Percentiles rank a stretch among this genome's conserved stretches.
These are phyloP conservation scores for Fusarium gaditjirri DNA, from an alignment of 2,329 filamentous ascomycete genomes.

Conservation along the genomic window DNA sequence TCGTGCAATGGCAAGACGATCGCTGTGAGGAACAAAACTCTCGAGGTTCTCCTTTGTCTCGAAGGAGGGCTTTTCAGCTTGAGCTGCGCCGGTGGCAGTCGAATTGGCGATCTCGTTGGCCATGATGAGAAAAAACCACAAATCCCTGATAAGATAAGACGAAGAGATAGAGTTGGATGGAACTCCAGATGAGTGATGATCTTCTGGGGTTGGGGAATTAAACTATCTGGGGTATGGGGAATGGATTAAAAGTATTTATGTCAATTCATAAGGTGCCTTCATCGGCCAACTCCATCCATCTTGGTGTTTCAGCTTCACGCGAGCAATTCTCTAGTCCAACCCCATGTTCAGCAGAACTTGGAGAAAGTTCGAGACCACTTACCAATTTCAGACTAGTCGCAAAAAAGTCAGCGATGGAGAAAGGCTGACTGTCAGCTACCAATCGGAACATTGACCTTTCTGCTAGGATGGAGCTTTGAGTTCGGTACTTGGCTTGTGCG, in stretches of 20 bases:
- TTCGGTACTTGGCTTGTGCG: slow-evolving; percentile 2
- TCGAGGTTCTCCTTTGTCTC: slow-evolving; percentile 4
- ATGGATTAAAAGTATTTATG: slow-evolving; percentile 10
- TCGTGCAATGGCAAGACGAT: background rate
- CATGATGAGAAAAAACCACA: background rate
- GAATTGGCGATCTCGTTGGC: slow-evolving; percentile 12
- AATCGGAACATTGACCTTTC: background rate
- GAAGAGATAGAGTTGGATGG: background rate
- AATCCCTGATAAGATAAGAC: background rate
- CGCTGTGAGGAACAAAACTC: background rate
- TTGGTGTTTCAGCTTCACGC: background rate
- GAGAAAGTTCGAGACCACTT: slow-evolving; percentile 1
- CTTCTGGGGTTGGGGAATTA: background rate
- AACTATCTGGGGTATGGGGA: slow-evolving; percentile 20
- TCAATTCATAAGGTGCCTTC: background rate
- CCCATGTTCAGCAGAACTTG: background rate
- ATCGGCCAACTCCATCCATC: background rate
- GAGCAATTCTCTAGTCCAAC: background rate
- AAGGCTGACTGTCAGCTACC: slow-evolving; percentile 8
- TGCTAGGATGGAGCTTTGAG: background rate
- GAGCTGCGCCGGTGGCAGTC: background rate
- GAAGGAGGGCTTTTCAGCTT: slow-evolving; percentile 1
- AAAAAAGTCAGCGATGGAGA: background rate
- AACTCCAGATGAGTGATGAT: background rate
- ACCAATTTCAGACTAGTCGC: background rate